Base-by-base conservation (phyloP, 257 asterid species). In the Nemophila menziesii region DNA sequence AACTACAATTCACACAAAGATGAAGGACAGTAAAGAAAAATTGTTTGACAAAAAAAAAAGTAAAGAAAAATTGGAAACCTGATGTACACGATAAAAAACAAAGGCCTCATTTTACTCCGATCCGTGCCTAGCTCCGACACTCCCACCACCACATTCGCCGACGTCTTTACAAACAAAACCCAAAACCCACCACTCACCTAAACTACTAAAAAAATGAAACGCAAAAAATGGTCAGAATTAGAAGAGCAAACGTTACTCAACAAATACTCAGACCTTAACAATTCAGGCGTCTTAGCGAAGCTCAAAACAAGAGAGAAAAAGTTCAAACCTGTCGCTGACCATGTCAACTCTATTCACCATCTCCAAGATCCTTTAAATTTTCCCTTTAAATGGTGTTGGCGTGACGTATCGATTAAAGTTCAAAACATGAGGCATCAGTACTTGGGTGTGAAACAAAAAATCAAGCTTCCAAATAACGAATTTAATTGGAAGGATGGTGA, bases 341-440 rank as follows among this genome's bases (percentile, higher is more conserved):
- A 89, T 53, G 96, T 89, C 22, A 89, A 84, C 57, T 52, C 92
- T 41, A 55, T 72, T 29, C 96, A 89, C 72, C 93, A 89, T 47
- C 68, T 70, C 5, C 78, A 51, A 11, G 92, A 89, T 68, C 87
- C 98, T 4, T 37, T 74, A 52, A 64, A 70, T 50, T 89, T 69
- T 74, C 95, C 94, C 41, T 89, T 84, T 71, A 84, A 70, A 55
- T 89, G 98, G 98, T 67, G 93, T 8, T 89, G 98, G 98, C 95
- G 96, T 43, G 98, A 89, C 39, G 93, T 89, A 14, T 84, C 96
- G 11, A 80, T 84, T 60, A 84, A 84, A 51, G 93, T 89, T 10
- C 96, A 89, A 63, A 89, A 89, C 69, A 89, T 89, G 98, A 89
- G 96, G 43, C 98, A 89, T 57, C 96, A 85, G 75, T 89, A 89